Conservation (phyloP, 176 grass and related monocot genomes). For the bread wheat (Triticum aestivum) region DNA sequence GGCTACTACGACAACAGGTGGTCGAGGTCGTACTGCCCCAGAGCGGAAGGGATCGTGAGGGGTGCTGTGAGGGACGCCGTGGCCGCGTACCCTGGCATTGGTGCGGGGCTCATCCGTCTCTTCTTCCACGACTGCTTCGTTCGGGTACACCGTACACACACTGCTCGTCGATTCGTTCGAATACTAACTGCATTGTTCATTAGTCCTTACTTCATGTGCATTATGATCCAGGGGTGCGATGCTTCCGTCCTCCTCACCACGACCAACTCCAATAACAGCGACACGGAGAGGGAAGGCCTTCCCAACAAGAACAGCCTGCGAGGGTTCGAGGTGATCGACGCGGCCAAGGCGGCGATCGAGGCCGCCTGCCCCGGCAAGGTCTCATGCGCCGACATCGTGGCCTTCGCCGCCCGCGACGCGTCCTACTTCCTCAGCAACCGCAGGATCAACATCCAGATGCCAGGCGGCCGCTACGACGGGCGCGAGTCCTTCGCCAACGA, state of each 20-base stretch:
- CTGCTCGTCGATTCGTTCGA: not conserved
- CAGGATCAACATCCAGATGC: not conserved
- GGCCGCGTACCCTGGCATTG: not conserved
- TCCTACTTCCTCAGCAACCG: not conserved
- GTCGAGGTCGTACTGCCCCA: not conserved
- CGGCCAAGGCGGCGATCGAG: constrained; percentile 19
- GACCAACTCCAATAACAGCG: not conserved
- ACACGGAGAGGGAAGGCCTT: not conserved
- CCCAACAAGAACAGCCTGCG: not conserved
- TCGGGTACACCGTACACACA: not conserved
- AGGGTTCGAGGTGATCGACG: constrained; percentile 54
- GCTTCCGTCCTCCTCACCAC: not conserved
- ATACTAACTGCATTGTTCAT: not conserved
- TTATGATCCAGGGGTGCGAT: not conserved
- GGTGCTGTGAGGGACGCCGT: not conserved
- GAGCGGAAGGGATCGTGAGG: not conserved
- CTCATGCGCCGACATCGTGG: not conserved
- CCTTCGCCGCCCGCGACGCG: not conserved
- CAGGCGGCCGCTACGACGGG: not conserved
- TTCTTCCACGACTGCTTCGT: not conserved
- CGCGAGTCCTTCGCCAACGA: not conserved
- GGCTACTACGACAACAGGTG: not conserved
- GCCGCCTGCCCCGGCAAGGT: not conserved
- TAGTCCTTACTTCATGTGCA: no score
- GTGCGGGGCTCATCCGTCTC: not conserved